Evolutionary conservation across 1,139 yeast genomes (phyloP), one percentile per base, ranked within the genome.

Genomic region (Groenewaldozyma sp.): DNA sequence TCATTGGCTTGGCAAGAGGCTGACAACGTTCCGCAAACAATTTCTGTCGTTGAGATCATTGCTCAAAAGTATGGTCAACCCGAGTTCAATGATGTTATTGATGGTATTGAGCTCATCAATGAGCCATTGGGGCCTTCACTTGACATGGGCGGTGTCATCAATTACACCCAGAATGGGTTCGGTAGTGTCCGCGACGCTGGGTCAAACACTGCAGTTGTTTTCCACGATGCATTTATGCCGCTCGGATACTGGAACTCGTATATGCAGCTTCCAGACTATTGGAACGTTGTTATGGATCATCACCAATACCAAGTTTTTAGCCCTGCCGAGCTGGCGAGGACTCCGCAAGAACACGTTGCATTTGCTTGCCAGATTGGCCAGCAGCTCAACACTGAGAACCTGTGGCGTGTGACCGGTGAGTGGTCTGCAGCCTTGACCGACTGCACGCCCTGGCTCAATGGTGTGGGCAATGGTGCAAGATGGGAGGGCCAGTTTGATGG

Each of bases 401-500:
- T 80, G 61, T 82, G 94, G 84, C 73, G 75, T 42, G 73, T 88
- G 24, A 71, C 76, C 42, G 97, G 97, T 45, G 98, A 91, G 67
- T 91, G 91, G 82, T 73, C 93, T 24, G 96, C 93, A 16, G 96
- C 97, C 1, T 68, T 88, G 50, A 86, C 95, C 10, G 97, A 91
- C 63, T 91, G 98, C 68, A 78, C 94, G 18, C 70, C 70, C 45
- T 83, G 95, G 95, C 67, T 91, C 45, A 91, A 91, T 54, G 97
- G 97, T 52, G 94, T 84, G 31, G 84, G 86, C 35, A 68, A 78
- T 41, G 95, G 95, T 38, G 79, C 96, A 20, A 76, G 97, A 54
- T 87, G 73, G 64, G 87, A 83, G 38, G 94, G 86, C 20, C 67
- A 80, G 37, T 82, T 63, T 26, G 57, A 59, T 35, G 54, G 55